phyloP scores from a whole-genome alignment of 78 protist genomes.

The Bodo saltans region DNA sequence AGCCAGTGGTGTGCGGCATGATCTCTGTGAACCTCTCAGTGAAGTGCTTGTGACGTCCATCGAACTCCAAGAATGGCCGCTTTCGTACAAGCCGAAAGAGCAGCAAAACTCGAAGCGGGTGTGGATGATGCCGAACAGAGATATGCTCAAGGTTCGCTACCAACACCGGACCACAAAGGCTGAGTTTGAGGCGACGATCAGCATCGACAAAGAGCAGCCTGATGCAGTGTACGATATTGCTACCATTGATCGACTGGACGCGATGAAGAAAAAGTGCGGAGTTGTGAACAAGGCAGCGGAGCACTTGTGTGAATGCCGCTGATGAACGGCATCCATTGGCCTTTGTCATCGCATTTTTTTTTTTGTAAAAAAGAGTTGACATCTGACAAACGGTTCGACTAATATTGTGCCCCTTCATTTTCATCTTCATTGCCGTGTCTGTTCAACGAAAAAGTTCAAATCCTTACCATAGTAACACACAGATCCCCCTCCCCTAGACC shows the following conservation, averaged over 20 bases:
- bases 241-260: background rate
- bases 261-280: constrained; percentile 17
- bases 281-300: constrained; percentile 12
- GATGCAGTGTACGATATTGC: background rate
- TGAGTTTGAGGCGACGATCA: background rate
- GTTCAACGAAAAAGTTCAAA: too few relatives aligned
- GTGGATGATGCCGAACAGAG: constrained; percentile 26
- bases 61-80: constrained; percentile 3
- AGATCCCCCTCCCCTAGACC: too few relatives aligned
- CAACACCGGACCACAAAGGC: background rate
- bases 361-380: too few relatives aligned
- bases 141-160: constrained; percentile 16
- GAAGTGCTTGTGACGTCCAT: too few relatives aligned
- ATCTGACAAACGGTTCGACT: too few relatives aligned
- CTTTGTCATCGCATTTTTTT: too few relatives aligned
- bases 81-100: constrained; percentile 12
- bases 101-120: constrained; percentile 15
- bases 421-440: too few relatives aligned
- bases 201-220: background rate
- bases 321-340: too few relatives aligned
- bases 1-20: background rate
- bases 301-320: constrained; percentile 8
- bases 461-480: too few relatives aligned
- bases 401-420: too few relatives aligned
- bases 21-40: background rate